Conservation (phyloP, 768 basidiomycete genomes). For the Hygrocybe coccinea region DNA sequence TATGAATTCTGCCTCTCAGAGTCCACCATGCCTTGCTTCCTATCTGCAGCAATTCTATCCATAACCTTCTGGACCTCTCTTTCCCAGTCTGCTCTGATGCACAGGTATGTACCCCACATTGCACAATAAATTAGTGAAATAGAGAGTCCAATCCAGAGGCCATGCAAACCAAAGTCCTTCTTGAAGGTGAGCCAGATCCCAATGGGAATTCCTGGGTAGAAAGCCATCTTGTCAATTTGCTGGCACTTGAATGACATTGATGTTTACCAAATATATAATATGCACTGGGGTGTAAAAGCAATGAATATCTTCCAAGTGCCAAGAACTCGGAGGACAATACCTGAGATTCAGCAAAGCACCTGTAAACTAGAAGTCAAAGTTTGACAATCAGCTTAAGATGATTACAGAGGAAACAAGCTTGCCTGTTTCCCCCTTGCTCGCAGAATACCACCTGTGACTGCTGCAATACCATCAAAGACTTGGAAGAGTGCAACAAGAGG, state of each 20-base stretch:
- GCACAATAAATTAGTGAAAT: conserved; percentile 57
- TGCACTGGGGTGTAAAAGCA: conserved; percentile 36
- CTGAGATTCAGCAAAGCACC: conserved; percentile 79
- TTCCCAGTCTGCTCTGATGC: conserved; percentile 62
- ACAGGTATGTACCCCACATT: conserved; percentile 48
- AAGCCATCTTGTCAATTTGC: background rate
- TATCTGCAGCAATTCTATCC: conserved; percentile 34
- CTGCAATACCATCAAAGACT: conserved; percentile 74
- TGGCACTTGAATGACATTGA: background rate
- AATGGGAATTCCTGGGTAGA: conserved; percentile 60
- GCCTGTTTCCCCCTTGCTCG: conserved; percentile 79
- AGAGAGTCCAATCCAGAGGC: conserved; percentile 84
- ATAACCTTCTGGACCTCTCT: conserved; percentile 60
- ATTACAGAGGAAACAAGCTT: conserved; percentile 11
- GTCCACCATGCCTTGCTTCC: background rate
- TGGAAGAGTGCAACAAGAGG: conserved; percentile 78
- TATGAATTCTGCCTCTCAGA: background rate
- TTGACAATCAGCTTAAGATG: background rate
- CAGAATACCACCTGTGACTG: conserved; percentile 70
- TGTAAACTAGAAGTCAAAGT: conserved; percentile 50
- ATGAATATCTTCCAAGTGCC: background rate
- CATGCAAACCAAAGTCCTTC: conserved; percentile 51
- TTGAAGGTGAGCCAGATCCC: conserved; percentile 76
- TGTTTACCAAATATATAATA: conserved; percentile 69
- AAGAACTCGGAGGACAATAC: conserved; percentile 26